A percentile compares a stretch with the other conserved stretches of the same genome.
Evolutionary conservation across 345 rosid species (phyloP).

Genomic region (Erucastrum elatum): DNA sequence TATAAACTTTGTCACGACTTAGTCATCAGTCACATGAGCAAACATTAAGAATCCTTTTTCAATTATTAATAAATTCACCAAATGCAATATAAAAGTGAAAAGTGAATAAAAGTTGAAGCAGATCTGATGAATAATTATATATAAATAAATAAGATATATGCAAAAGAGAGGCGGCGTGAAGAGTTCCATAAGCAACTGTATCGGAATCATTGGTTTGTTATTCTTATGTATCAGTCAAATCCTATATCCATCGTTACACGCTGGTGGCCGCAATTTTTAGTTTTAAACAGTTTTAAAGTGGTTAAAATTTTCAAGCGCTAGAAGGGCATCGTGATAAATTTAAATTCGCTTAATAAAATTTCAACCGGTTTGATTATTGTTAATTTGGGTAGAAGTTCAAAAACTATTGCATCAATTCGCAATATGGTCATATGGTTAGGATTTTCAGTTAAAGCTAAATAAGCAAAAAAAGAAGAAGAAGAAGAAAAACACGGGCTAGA

Average conservation of each 20-base stretch:
- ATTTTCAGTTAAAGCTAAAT: slow-evolving; percentile 13
- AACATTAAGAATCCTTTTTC: neutral
- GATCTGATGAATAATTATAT: neutral
- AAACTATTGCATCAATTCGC: neutral
- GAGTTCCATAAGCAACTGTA: slow-evolving; percentile 29
- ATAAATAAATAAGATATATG: neutral
- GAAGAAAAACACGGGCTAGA: neutral
- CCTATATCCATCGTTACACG: neutral
- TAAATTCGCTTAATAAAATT: neutral
- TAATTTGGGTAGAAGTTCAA: neutral
- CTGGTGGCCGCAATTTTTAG: slow-evolving; percentile 3
- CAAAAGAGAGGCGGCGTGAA: slow-evolving; percentile 36
- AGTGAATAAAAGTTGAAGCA: neutral
- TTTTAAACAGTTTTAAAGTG: neutral
- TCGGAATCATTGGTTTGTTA: slow-evolving; percentile 21
- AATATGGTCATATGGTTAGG: slow-evolving; percentile 16
- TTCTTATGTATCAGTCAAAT: neutral
- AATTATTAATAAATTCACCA: neutral
- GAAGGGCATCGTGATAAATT: neutral
- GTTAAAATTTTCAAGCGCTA: neutral
- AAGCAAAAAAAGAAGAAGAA: neutral
- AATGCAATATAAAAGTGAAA: slow-evolving; percentile 13
- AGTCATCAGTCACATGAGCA: slow-evolving; percentile 33
- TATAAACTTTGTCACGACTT: slow-evolving; percentile 12
- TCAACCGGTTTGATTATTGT: neutral